phyloP scores from a whole-genome alignment of 2,329 filamentous ascomycete genomes.

The Phoma sp. region DNA sequence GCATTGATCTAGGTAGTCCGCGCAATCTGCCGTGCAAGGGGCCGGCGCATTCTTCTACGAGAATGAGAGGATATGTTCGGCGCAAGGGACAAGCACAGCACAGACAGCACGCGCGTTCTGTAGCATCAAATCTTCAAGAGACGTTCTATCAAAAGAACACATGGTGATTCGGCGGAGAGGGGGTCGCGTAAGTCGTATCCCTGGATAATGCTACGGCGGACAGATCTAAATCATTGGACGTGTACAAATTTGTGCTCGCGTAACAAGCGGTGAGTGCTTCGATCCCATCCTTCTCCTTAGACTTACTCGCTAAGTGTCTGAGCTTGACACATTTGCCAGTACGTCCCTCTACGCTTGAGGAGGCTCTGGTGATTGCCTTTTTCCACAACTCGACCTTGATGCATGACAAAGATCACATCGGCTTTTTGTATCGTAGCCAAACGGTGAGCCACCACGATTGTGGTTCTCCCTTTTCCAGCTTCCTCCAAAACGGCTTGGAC shows the following conservation, averaged over 20 bases:
- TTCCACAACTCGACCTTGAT: slow-evolving; percentile 48
- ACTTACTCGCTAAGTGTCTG: slow-evolving; percentile 10
- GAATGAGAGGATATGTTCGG: background rate
- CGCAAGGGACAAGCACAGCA: background rate
- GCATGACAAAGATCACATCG: slow-evolving; percentile 51
- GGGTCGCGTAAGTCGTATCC: background rate
- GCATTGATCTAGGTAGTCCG: background rate
- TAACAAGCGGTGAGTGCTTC: no score
- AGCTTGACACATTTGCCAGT: slow-evolving; percentile 28
- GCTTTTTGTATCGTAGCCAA: slow-evolving; percentile 48
- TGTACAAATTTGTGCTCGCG: no score
- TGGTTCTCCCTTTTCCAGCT: slow-evolving; percentile 52
- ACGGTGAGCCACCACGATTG: slow-evolving; percentile 52
- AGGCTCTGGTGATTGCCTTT: slow-evolving; percentile 33
- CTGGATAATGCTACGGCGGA: background rate
- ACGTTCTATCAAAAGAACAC: background rate
- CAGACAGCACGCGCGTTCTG: no score
- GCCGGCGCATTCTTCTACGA: background rate
- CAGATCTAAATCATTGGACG: no score
- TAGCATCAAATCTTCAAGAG: no score
- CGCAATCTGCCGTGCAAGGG: background rate
- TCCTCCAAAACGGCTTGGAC: slow-evolving; percentile 72
- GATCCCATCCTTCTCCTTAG: background rate
- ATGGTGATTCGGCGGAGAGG: background rate
- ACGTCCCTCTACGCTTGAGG: slow-evolving; percentile 14